These are phyloP conservation scores for Fusarium sp. DNA, from an alignment of 2,329 filamentous ascomycete species.

Conservation along the genomic window DNA sequence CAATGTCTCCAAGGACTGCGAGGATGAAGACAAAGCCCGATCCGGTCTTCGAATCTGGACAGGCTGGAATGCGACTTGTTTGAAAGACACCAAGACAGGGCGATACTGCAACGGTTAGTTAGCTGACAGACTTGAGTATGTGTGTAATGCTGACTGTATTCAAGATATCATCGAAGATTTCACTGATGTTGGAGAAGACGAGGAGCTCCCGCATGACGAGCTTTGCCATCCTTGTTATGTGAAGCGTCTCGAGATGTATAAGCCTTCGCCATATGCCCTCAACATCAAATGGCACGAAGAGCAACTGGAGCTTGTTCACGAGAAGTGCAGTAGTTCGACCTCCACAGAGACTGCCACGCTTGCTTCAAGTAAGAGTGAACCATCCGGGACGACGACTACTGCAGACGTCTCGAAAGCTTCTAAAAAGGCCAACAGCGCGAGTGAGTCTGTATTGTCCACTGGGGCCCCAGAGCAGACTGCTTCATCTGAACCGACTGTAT, in stretches of 20 bases:
- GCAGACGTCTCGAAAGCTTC: neutral
- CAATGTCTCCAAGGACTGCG: neutral
- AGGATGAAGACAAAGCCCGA: neutral
- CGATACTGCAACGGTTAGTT: neutral
- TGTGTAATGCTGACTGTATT: neutral
- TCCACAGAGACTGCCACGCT: neutral
- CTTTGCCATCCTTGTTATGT: neutral
- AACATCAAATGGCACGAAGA: neutral
- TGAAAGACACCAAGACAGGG: neutral
- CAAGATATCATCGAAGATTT: neutral
- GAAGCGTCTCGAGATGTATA: neutral
- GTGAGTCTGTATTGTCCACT: neutral
- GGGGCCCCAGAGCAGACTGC: neutral
- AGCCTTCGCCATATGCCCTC: neutral
- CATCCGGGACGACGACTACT: rapidly evolving
- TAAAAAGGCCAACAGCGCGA: neutral
- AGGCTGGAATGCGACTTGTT: neutral
- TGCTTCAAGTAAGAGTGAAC: neutral
- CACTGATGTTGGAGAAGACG: neutral
- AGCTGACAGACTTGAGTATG: neutral
- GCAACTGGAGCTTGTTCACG: neutral
- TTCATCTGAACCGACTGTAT: neutral
- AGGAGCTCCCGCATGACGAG: neutral
- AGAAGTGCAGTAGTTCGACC: neutral
- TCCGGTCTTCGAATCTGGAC: neutral